phyloP scores from a whole-genome alignment of 2,329 filamentous ascomycete species.

The Myrmaecium sp. region DNA sequence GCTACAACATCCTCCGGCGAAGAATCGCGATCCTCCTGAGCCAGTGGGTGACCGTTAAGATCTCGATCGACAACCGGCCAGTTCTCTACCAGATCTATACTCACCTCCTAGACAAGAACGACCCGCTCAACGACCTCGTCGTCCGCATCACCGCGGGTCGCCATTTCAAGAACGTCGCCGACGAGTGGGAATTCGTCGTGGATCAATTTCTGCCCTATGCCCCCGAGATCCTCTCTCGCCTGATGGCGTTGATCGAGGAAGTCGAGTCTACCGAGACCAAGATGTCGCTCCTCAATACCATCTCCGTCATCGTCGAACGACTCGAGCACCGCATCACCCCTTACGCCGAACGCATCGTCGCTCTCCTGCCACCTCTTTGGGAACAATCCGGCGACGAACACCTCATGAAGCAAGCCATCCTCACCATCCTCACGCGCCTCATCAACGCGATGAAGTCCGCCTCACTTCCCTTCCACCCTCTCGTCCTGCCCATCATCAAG shows the following conservation, averaged over 20 bases:
- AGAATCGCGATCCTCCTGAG: slow-evolving; percentile 78
- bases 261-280: slow-evolving; percentile 77
- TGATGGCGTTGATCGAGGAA: slow-evolving; percentile 64
- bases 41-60: slow-evolving; percentile 72
- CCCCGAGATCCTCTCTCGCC: slow-evolving; percentile 49
- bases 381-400: slow-evolving; percentile 70
- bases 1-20: slow-evolving; percentile 69
- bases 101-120: slow-evolving; percentile 62
- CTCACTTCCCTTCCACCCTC: slow-evolving; percentile 59
- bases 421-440: slow-evolving; percentile 69
- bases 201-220: slow-evolving; percentile 64
- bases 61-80: slow-evolving; percentile 49
- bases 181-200: slow-evolving; percentile 68
- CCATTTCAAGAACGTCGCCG: slow-evolving; percentile 62
- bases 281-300: slow-evolving; percentile 74
- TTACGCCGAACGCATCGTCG: slow-evolving; percentile 65
- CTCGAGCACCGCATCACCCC: slow-evolving; percentile 57
- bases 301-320: slow-evolving; percentile 62
- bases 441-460: slow-evolving; percentile 71
- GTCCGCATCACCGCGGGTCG: slow-evolving; percentile 82
- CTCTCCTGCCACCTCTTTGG: slow-evolving; percentile 69
- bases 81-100: slow-evolving; percentile 79
- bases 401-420: slow-evolving; percentile 84
- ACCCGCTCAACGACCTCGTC: slow-evolving; percentile 73
- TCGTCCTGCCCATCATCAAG: slow-evolving; percentile 68